Base-by-base conservation (phyloP, 805 yeast genomes). In the Yarrowia phangngaensis region DNA sequence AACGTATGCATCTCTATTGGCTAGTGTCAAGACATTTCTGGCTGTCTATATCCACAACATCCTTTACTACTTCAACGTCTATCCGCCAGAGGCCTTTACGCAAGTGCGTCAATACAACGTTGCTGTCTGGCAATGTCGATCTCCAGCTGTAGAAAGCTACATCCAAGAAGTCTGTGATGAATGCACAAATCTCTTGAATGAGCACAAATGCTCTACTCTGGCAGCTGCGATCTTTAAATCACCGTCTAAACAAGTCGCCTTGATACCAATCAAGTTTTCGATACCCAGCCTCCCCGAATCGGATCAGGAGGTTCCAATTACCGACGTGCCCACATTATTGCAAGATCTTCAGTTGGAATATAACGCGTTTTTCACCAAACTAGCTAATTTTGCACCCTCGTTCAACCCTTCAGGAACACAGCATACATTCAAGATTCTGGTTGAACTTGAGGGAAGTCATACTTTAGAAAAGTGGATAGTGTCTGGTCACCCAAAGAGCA, bases 41-140 rank as follows among this genome's bases (percentile, higher is more conserved):
- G 63, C 67, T 3, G 75, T 73, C 1, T 70, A 74, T 65, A 58
- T 76, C 8, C 81, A 80, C 52, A 76, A 76, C 31, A 67, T 81
- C 1, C 61, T 81, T 40, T 80, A 74, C 59, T 64, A 72, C 41
- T 70, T 79, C 36, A 59, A 63, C 1, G 62, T 83, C 0, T 83
- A 83, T 55, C 81, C 81, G 0, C 56, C 51, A 1, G 71, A 67
- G 41, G 68, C 80, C 0, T 84, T 75, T 58, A 66, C 64, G 16
- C 58, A 60, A 9, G 64, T 65, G 3, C 67, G 70, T 17, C 66
- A 71, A 22, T 74, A 74, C 55, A 72, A 71, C 35, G 51, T 67
- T n/a, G 63, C 73, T 0, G 67, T 70, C 4, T 62, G 65, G 52
- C 68, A 67, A 48, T 64, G 67, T 51, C 61, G 79, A 31, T 75